These are phyloP conservation scores for Verruconis gallopava DNA, from an alignment of 2,329 filamentous ascomycete species.

Conservation along the genomic window DNA sequence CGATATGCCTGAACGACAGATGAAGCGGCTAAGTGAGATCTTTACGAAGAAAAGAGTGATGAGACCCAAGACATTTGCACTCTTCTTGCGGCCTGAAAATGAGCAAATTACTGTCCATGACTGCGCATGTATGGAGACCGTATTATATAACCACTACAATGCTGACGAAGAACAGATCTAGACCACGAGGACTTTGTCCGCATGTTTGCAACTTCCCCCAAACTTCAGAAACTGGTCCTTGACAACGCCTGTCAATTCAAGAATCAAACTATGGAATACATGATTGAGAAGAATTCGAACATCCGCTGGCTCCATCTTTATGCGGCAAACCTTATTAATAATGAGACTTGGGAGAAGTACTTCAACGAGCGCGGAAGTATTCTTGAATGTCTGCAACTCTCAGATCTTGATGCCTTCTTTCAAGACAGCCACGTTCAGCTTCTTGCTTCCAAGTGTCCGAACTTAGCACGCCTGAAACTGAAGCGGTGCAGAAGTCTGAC, in stretches of 20 bases:
- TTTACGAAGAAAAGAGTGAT: slow-evolving; percentile 50
- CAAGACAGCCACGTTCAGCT: slow-evolving; percentile 53
- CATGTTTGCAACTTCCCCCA: slow-evolving; percentile 64
- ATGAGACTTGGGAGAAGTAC: slow-evolving; percentile 60
- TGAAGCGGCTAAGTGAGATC: slow-evolving; percentile 48
- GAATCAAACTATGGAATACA: slow-evolving; percentile 67
- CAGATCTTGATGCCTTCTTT: slow-evolving; percentile 73
- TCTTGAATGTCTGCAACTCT: slow-evolving; percentile 60
- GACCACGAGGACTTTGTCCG: slow-evolving; percentile 63
- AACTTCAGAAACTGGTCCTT: slow-evolving; percentile 57
- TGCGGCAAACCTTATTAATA: slow-evolving; percentile 70
- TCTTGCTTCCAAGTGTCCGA: slow-evolving; percentile 52
- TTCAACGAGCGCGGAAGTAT: slow-evolving; percentile 51
- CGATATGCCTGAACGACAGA: slow-evolving; percentile 43
- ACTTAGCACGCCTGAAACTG: slow-evolving; percentile 64
- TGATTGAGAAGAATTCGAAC: slow-evolving; percentile 55
- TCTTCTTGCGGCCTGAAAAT: slow-evolving; percentile 40
- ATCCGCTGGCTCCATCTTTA: slow-evolving; percentile 68
- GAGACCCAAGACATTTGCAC: slow-evolving; percentile 35
- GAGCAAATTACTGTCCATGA: slow-evolving; percentile 47
- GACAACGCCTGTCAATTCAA: slow-evolving; percentile 88
- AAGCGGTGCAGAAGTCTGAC: slow-evolving; percentile 66
- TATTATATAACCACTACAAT: slow-evolving; percentile 14
- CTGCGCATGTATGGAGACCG: slow-evolving; percentile 43
- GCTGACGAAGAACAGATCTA: slow-evolving; percentile 47